Base-by-base conservation (phyloP, 352 stramenopile genomes). In the Globisporangium nunn region DNA sequence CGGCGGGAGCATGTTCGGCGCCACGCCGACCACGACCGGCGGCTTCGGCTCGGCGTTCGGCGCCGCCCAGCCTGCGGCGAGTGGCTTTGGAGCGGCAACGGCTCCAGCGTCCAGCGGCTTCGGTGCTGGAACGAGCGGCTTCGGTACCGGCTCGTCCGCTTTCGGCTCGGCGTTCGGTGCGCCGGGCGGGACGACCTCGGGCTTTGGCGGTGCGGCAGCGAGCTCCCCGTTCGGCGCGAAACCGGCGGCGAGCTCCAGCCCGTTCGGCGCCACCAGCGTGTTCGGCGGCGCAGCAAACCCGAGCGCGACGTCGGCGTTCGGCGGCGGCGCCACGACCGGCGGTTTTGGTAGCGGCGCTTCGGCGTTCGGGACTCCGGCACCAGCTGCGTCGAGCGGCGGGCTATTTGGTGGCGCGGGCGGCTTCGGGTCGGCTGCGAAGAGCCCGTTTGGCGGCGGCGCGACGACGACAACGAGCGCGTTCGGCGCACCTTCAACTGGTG, bases 151-250 rank as follows among this genome's bases (percentile, higher is more conserved):
- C 12, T 66, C 69, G 10, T 72, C 70, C 8, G 71, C 58, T 3
- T 85, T 85, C 49, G 72, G 72, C 48, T 29, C 44, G 8, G 51
- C 61, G 10, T 70, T 70, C 44, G 64, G 61, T 11, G 54, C 62
- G 2, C 58, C 63, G 10, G 44, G 51, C 3, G 52, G 61, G 12
- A 33, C 56, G 30, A 56, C 49, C 12, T 64, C 55, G 6, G 45
- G 37, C 2, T 78, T 78, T 43, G 66, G 68, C 28, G 62, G 37
- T 43, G 69, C 63, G 40, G 64, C 68, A 2, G 56, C 71, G 31
- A 58, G 71, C 29, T 76, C 81, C 6, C 72, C 81, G 0, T 91
- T 91, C 55, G 75, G 67, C 2, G 54, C 81, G 11, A 87, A 87
- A 29, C 58, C 75, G 31, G 57, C 75, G 1, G 70, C 78, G n/a